Conservation (phyloP, 2,329 filamentous ascomycete genomes). For the Cladosporium sp. region DNA sequence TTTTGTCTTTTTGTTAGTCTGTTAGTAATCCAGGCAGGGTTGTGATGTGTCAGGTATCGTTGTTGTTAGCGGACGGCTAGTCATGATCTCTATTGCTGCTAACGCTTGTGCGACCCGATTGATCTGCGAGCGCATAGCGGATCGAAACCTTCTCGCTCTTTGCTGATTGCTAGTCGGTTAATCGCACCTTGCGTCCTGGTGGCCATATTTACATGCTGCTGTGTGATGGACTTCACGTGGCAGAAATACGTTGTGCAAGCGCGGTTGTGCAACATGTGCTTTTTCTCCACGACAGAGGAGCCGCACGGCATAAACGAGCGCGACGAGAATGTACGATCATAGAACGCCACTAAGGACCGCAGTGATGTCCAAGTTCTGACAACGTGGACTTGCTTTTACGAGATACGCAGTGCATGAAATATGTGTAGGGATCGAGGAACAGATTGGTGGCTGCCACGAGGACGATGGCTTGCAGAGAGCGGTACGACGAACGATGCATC, state of each 20-base stretch:
- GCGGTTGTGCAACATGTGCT: background rate
- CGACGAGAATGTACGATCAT: background rate
- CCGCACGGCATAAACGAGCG: background rate
- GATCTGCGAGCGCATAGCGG: too few species aligned
- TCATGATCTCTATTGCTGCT: too few species aligned
- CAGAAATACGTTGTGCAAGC: background rate
- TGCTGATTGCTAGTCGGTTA: background rate
- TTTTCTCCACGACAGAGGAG: background rate
- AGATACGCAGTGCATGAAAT: background rate
- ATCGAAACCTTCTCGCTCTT: background rate
- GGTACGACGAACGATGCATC: background rate
- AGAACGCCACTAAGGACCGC: background rate
- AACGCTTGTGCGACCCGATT: too few species aligned
- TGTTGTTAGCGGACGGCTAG: too few species aligned
- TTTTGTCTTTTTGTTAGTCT: too few species aligned
- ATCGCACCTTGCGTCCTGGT: background rate
- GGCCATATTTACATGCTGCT: background rate
- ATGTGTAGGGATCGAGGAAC: background rate
- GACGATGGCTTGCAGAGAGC: background rate
- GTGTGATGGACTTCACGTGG: background rate
- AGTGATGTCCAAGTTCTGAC: background rate
- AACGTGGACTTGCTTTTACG: background rate
- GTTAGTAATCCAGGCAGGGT: too few species aligned
- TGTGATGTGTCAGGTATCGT: too few species aligned
- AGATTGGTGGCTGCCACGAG: constrained; percentile 10